These are phyloP conservation scores for Penicillium nordicum DNA, from an alignment of 2,329 filamentous ascomycete genomes.

Conservation along the genomic window DNA sequence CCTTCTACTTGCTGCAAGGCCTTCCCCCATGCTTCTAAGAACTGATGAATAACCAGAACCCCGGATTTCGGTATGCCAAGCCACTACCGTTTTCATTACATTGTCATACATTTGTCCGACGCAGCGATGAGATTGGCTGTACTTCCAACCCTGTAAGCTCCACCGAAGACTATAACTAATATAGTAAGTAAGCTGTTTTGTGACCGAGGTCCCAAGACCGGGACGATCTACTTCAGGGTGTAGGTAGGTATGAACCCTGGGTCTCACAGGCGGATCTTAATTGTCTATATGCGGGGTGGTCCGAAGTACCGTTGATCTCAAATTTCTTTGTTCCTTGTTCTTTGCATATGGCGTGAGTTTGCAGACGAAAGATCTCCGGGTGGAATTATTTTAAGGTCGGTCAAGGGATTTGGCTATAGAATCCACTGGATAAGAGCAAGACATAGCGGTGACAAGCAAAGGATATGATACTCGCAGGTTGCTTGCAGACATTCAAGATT, in stretches of 20 bases:
- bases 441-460: slow-evolving; percentile 7
- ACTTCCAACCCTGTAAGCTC: neutral
- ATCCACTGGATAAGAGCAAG: neutral
- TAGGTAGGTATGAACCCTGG: neutral
- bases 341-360: neutral
- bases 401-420: neutral
- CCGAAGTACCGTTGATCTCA: neutral
- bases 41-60: neutral
- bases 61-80: neutral
- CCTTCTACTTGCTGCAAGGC: neutral
- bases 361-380: neutral
- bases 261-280: neutral
- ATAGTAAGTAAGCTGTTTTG: no score
- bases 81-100: neutral
- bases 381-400: neutral
- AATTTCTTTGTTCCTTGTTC: neutral
- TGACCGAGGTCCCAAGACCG: neutral
- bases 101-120: neutral
- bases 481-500: neutral
- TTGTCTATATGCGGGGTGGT: neutral
- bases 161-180: neutral
- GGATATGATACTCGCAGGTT: neutral
- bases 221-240: neutral
- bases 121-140: neutral
- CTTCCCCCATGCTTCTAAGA: neutral